Percentiles rank a stretch among this genome's conserved stretches.
These are phyloP conservation scores for Leccinum subtestaceum DNA, from an alignment of 768 basidiomycete species.

Conservation along the genomic window DNA sequence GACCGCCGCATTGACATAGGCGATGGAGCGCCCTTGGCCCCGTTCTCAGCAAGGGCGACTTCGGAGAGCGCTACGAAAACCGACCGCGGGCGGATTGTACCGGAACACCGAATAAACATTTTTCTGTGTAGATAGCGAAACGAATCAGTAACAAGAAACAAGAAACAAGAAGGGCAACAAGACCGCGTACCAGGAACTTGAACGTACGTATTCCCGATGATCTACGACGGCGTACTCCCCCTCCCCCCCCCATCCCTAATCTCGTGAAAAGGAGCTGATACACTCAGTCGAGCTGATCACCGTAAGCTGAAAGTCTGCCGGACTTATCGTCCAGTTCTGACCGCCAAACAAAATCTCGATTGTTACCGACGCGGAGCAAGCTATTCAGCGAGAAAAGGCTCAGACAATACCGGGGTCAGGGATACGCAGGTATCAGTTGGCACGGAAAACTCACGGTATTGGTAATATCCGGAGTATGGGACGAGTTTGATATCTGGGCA, in stretches of 20 bases:
- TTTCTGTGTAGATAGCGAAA: slow-evolving; percentile 31
- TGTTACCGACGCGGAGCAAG: slow-evolving; percentile 37
- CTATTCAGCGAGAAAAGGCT: slow-evolving; percentile 5
- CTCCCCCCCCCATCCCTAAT: slow-evolving; percentile 15
- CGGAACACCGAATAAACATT: slow-evolving; percentile 58
- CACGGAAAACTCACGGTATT: slow-evolving; percentile 34
- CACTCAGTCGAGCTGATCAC: slow-evolving; percentile 40
- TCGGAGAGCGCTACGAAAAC: slow-evolving; percentile 47
- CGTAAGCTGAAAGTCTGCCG: slow-evolving; percentile 47
- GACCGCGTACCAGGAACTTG: slow-evolving; percentile 34
- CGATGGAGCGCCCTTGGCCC: slow-evolving; percentile 39
- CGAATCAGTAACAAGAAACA: neutral
- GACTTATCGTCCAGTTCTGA: slow-evolving; percentile 44
- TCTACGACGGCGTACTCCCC: slow-evolving; percentile 41
- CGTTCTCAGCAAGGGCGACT: slow-evolving; percentile 24
- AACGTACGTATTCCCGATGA: slow-evolving; percentile 45
- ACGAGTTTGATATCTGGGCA: slow-evolving; percentile 41
- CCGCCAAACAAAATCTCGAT: slow-evolving; percentile 45
- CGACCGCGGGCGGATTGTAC: slow-evolving; percentile 47
- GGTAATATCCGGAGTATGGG: slow-evolving; percentile 46
- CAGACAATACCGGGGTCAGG: neutral
- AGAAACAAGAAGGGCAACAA: neutral
- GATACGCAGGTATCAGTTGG: too few species aligned
- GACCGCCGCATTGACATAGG: slow-evolving; percentile 48
- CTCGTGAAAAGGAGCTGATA: slow-evolving; percentile 53